Percentiles rank a stretch among this genome's conserved stretches.
Conservation (phyloP, 805 yeast species). For the Ascoidea rubescens region DNA sequence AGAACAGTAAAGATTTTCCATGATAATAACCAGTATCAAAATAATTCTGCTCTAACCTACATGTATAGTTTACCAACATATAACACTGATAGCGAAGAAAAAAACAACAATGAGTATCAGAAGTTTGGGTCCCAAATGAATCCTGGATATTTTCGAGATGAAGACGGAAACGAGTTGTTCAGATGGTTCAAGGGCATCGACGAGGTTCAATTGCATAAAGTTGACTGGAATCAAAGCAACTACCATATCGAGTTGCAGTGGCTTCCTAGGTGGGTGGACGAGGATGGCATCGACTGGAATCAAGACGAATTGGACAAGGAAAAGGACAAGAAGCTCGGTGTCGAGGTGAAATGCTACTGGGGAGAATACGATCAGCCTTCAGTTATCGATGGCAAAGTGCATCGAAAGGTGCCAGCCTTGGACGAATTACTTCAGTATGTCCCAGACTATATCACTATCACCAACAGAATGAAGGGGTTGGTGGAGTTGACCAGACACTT, state of each 20-base stretch:
- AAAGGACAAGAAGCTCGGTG: slow-evolving; percentile 29
- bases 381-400: slow-evolving; percentile 22
- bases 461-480: slow-evolving; percentile 56
- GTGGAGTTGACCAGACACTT: slow-evolving; percentile 42
- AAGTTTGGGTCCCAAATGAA: slow-evolving; percentile 3
- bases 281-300: slow-evolving; percentile 19
- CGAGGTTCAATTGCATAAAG: slow-evolving; percentile 47
- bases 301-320: slow-evolving; percentile 19
- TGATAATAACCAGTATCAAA: slow-evolving; percentile 11
- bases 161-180: slow-evolving; percentile 29
- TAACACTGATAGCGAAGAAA: too few species aligned
- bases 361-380: slow-evolving; percentile 47
- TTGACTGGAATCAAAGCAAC: slow-evolving; percentile 36
- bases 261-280: slow-evolving; percentile 49
- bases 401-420: slow-evolving; percentile 49
- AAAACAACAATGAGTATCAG: background rate
- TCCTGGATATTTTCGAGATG: slow-evolving; percentile 18
- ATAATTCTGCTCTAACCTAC: background rate
- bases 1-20: slow-evolving; percentile 42
- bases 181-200: slow-evolving; percentile 53
- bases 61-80: too few species aligned
- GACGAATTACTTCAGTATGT: slow-evolving; percentile 56
- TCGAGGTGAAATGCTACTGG: slow-evolving; percentile 61
- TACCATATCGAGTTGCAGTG: slow-evolving; percentile 62
- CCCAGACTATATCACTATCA: slow-evolving; percentile 50